These are phyloP conservation scores for Rhamnella rubrinervis DNA, from an alignment of 331 rosid genomes.

Conservation along the genomic window DNA sequence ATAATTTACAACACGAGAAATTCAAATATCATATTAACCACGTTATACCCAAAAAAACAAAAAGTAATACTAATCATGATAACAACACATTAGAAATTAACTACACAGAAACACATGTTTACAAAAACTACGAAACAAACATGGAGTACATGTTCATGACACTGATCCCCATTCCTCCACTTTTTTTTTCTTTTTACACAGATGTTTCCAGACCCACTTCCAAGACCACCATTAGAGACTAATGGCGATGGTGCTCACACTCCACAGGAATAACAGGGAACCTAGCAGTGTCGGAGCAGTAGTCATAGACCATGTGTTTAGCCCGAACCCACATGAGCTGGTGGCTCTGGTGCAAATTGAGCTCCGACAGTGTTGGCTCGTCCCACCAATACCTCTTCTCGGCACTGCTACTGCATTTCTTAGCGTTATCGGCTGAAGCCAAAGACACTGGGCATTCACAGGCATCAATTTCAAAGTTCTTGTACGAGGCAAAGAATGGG, in stretches of 20 bases:
- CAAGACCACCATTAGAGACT: neutral
- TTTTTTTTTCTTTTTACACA: neutral
- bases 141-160: constrained; percentile 65
- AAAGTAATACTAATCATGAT: neutral
- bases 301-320: constrained; percentile 87
- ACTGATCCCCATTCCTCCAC: neutral
- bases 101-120: too few species aligned
- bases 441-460: constrained; percentile 50
- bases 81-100: neutral
- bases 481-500: constrained; percentile 74
- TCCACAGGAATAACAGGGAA: constrained; percentile 63
- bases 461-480: constrained; percentile 59
- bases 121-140: constrained; percentile 34
- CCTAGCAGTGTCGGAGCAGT: constrained; percentile 70
- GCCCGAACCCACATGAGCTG: constrained; percentile 91
- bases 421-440: constrained; percentile 39
- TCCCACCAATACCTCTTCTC: constrained; percentile 92
- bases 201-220: neutral
- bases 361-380: constrained; percentile 53
- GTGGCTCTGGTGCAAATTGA: constrained; percentile 82
- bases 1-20: neutral
- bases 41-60: too few species aligned
- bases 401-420: constrained; percentile 55
- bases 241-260: constrained; percentile 77
- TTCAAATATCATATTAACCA: too few species aligned